Evolutionary conservation across 2,329 filamentous ascomycete species (phyloP), one percentile per base, ranked within the genome.

Genomic region (Fusarium buxicola): DNA sequence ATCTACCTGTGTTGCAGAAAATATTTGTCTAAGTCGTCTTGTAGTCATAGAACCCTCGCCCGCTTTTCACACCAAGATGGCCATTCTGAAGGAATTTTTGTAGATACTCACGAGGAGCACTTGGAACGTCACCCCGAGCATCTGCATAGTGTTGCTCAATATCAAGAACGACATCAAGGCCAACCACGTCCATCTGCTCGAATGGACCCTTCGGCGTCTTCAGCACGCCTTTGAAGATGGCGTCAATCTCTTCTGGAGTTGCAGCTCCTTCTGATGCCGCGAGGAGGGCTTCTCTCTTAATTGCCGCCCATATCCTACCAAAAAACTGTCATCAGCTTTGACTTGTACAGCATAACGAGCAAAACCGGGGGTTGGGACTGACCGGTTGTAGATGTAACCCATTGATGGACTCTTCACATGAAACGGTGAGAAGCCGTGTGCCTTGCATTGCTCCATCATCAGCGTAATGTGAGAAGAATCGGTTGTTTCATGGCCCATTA

Each of bases 301-400:
- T 74, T 2, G 72, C 72, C 10, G 72, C 72, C 72, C 72, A 74
- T 21, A 74, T 74, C 8, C 72, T 74, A 15, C 16, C 1, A n/a
- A 8, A 8, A 4, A 1, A 11, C 25, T 8, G n/a, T 21, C 21
- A 21, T 21, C 21, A 21, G 21, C 6, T 21, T 6, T 21, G 21
- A 16, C 11, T 28, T 36, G 10, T 12, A 12, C 18, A 24, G 28
- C 7, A 15, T 11, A 5, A 11, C 8, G 13, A 32, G 2, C 7
- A 27, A 9, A 3, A 10, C 24, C 4, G 4, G 2, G 6, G 28
- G 35, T 24, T 11, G n/a, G 8, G 7, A 16, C 32, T 18, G 53
- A 69, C 72, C 72, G 60, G 18, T 74, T 74, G 46, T 74, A 74
- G 9, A 74, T 71, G 40, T 74, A 74, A 2, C 72, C 72, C 71